Base-by-base conservation (phyloP, 176 grass and related monocot genomes). In the Cenchrus fungigraminus region DNA sequence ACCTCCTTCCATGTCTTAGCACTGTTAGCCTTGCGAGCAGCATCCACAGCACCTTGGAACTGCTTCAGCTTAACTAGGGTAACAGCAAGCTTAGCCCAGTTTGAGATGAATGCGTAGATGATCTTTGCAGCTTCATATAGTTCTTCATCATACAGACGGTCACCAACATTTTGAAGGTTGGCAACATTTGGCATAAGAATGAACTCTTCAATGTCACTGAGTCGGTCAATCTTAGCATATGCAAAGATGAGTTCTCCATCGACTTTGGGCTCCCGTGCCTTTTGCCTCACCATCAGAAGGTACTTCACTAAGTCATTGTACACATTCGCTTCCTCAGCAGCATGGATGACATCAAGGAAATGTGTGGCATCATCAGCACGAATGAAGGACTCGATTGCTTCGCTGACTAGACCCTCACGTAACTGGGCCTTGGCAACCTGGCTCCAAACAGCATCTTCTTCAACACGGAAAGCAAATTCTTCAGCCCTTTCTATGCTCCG, bases 101-200 rank as follows among this genome's bases (percentile, higher is more conserved):
- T 95, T 4, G 96, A 95, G 83, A 98, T 95, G 85, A 98, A 98
- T 22, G 91, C 91, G 69, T 95, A 98, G 37, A 98, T 98, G 55
- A 95, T 98, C 87, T 98, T 98, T 77, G 96, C 96, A 83, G 96
- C 96, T 91, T 94, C 93, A 85, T 92, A 98, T 53, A 98, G 91
- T 78, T 94, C 87, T 89, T 85, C 96, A 87, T 95, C 96, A 62
- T 92, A 98, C 31, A 98, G 73, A 56, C 93, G 89, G 40, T 98
- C 96, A 86, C 96, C 96, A 43, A 98, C 91, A 76, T 90, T 93
- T 93, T 95, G 96, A 49, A 98, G 91, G 87, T 95, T 92, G 64
- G 96, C 96, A 91, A 98, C 93, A 94, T 95, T 98, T 87, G 96
- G 96, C 96, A 95, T 95, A 54, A 95, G 93, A 74, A 95, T 98